Percentiles rank a stretch among this genome's conserved stretches.
Conservation (phyloP, 768 basidiomycete genomes). For the Mycena belliarum region DNA sequence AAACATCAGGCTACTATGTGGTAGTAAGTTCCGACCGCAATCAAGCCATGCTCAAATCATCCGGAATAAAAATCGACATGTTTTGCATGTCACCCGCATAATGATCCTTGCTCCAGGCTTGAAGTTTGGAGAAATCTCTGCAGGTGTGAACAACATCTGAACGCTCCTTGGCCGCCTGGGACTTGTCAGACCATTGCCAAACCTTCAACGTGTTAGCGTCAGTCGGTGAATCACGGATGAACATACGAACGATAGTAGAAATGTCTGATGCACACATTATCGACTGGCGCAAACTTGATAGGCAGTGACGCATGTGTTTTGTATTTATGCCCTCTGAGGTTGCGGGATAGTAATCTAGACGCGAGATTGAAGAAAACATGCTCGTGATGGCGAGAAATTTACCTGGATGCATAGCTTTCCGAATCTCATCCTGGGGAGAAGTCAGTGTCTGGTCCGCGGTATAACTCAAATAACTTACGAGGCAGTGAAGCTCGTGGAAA, state of each 20-base stretch:
- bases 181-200: slow-evolving; percentile 28
- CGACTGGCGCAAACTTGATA: slow-evolving; percentile 26
- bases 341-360: slow-evolving; percentile 17
- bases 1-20: too few species aligned
- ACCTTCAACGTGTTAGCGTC: slow-evolving; percentile 5
- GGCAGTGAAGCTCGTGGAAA: slow-evolving; percentile 29
- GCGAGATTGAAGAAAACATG: not conserved
- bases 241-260: slow-evolving; percentile 20
- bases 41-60: slow-evolving; percentile 16
- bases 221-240: too few species aligned
- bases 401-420: slow-evolving; percentile 24
- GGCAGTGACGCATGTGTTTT: slow-evolving; percentile 27
- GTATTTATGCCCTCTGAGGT: slow-evolving; percentile 23
- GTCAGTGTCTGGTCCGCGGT: not conserved
- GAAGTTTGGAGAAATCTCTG: slow-evolving; percentile 22
- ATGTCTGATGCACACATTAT: slow-evolving; percentile 27
- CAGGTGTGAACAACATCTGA: slow-evolving; percentile 27
- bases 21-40: too few species aligned
- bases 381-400: not conserved
- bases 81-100: slow-evolving; percentile 22
- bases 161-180: slow-evolving; percentile 22
- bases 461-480: slow-evolving; percentile 13
- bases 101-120: slow-evolving; percentile 17
- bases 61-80: slow-evolving; percentile 26
- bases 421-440: slow-evolving; percentile 21